A percentile compares a stretch with the other conserved stretches of the same genome.
These are phyloP conservation scores for Hirschioporus abietinus DNA, from an alignment of 768 basidiomycete species.

Conservation along the genomic window DNA sequence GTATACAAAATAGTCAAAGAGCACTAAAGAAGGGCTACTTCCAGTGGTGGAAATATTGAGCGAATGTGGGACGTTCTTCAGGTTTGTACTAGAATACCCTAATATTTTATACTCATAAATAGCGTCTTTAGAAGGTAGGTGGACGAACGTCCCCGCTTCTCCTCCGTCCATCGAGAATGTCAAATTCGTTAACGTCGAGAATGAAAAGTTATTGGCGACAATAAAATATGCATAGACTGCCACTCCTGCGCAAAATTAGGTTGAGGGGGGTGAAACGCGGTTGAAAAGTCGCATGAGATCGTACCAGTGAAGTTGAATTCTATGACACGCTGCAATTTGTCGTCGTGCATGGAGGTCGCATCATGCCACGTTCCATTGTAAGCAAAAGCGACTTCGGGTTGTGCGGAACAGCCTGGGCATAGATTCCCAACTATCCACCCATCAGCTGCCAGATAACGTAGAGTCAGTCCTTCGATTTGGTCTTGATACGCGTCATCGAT, in stretches of 20 bases:
- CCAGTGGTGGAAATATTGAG: conserved; percentile 20
- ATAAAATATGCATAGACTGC: conserved; percentile 10
- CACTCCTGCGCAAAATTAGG: conserved; percentile 1
- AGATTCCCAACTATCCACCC: conserved; percentile 27
- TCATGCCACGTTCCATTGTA: conserved; percentile 32
- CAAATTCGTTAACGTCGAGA: conserved; percentile 6
- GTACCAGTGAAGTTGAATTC: no score
- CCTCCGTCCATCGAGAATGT: conserved; percentile 13
- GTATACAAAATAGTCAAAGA: conserved; percentile 38
- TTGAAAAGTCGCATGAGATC: no score
- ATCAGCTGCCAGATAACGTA: no score
- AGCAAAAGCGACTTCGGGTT: conserved; percentile 17
- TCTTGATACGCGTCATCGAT: no score
- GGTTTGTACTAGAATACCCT: conserved; percentile 26
- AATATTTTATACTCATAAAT: conserved; percentile 29
- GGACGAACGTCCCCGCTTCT: conserved; percentile 17
- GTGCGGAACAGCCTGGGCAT: conserved; percentile 24
- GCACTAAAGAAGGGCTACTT: conserved; percentile 21
- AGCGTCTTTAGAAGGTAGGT: conserved; percentile 12
- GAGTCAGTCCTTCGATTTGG: no score
- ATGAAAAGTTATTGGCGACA: background rate
- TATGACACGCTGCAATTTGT: no score
- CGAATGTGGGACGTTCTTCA: conserved; percentile 28
- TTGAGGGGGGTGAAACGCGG: no score
- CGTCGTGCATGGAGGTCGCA: conserved; percentile 14